Conservation (phyloP, 2,329 filamentous ascomycete genomes). For the Geoglossum cookeanum region DNA sequence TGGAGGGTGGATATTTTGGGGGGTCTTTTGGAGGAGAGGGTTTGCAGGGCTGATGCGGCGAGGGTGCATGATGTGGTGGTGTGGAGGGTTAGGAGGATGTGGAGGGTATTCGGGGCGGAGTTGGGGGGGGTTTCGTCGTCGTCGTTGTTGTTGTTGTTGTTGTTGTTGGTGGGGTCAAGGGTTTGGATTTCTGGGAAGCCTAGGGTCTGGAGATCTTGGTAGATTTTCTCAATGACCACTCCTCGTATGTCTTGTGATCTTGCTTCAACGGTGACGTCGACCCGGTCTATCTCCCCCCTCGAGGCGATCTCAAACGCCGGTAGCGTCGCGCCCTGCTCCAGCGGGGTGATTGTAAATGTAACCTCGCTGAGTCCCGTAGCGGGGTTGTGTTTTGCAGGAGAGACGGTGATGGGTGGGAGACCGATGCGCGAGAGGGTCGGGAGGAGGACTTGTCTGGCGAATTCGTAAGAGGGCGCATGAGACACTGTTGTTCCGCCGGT, state of each 20-base stretch:
- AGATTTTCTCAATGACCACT: too few species aligned
- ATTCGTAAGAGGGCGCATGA: constrained; percentile 35
- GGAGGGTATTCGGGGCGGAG: constrained; percentile 22
- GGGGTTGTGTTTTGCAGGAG: constrained; percentile 22
- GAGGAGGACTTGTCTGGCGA: constrained; percentile 33
- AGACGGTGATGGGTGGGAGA: constrained; percentile 25
- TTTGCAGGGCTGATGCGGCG: constrained; percentile 23
- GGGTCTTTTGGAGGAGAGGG: constrained; percentile 23
- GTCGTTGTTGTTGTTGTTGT: background rate
- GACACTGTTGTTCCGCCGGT: constrained; percentile 40
- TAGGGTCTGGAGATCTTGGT: too few species aligned
- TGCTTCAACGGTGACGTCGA: background rate
- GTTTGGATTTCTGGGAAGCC: too few species aligned
- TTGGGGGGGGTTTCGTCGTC: background rate
- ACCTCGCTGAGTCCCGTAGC: constrained; percentile 26
- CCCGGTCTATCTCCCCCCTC: constrained; percentile 9
- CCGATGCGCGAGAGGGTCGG: constrained; percentile 33
- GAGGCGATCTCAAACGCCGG: constrained; percentile 19
- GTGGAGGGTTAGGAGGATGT: constrained; percentile 36
- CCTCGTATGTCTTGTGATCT: background rate
- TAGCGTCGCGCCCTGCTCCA: constrained; percentile 14
- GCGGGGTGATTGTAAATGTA: constrained; percentile 28
- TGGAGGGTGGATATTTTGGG: constrained; percentile 12
- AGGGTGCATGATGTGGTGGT: constrained; percentile 28
- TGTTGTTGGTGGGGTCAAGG: too few species aligned